Conservation (phyloP, 371 early-diverging fungal genomes). For the Haplosporangium sp. region DNA sequence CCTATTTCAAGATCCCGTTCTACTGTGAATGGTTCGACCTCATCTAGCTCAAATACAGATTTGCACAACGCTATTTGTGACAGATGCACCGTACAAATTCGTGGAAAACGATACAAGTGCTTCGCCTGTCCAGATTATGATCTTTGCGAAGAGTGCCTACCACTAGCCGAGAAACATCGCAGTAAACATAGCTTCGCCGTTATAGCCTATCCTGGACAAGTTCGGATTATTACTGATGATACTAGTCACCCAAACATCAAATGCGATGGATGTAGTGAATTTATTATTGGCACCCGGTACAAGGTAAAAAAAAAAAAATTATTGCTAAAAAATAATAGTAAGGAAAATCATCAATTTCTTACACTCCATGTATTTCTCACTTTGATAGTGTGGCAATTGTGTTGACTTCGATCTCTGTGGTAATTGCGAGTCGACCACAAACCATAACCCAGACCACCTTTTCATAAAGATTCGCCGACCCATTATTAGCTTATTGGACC, state of each 20-base stretch:
- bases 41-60: constrained; percentile 4
- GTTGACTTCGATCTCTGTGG: constrained; percentile 67
- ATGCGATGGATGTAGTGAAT: constrained; percentile 62
- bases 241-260: constrained; percentile 53
- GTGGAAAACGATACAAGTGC: constrained; percentile 64
- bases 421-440: constrained; percentile 60
- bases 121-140: constrained; percentile 64
- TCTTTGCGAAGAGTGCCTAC: constrained; percentile 61
- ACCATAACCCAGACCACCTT: constrained; percentile 62
- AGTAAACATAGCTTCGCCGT: constrained; percentile 55
- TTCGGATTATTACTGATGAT: constrained; percentile 25
- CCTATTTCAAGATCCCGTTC: neutral
- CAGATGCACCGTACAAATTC: constrained; percentile 60
- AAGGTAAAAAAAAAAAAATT: constrained; percentile 57
- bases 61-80: constrained; percentile 57
- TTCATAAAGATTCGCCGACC: constrained; percentile 65
- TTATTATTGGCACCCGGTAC: constrained; percentile 63
- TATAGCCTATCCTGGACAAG: constrained; percentile 55
- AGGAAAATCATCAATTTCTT: neutral
- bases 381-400: constrained; percentile 68
- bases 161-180: constrained; percentile 55
- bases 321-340: too few species aligned
- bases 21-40: neutral
- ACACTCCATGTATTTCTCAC: neutral
- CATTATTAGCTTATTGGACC: constrained; percentile 4